Conservation (phyloP, 1,139 yeast species). For the Nakaseomyces uthaithaninus region DNA sequence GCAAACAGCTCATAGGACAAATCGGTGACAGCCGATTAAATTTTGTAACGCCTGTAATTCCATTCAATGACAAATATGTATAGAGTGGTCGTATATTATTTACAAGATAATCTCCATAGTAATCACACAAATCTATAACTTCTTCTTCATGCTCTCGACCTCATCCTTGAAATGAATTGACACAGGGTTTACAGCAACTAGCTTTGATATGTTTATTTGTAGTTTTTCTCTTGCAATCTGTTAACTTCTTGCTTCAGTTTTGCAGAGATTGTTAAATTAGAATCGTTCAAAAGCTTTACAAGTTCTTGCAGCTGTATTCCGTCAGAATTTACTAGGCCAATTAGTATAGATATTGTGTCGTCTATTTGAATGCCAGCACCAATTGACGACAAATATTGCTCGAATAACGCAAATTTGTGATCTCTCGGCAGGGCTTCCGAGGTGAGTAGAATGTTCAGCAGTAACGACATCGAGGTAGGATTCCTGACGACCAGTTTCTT, state of each 20-base stretch:
- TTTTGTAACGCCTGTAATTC: background rate
- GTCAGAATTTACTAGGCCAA: background rate
- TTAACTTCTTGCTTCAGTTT: background rate
- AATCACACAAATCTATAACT: too few relatives aligned
- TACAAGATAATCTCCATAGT: too few relatives aligned
- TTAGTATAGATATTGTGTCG: background rate
- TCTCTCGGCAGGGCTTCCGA: constrained; percentile 13
- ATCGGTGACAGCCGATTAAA: too few relatives aligned
- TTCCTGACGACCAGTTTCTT: constrained; percentile 18
- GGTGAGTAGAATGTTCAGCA: constrained; percentile 23
- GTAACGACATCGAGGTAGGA: constrained; percentile 17
- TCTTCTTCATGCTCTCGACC: too few relatives aligned
- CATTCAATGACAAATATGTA: background rate
- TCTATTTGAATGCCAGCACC: constrained; percentile 1
- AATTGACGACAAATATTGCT: background rate
- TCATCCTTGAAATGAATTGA: too few relatives aligned
- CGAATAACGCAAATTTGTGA: constrained; percentile 12
- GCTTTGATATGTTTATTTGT: too few relatives aligned
- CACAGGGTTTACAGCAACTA: too few relatives aligned
- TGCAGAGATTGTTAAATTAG: background rate
- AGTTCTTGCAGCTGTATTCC: background rate
- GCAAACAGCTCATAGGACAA: too few relatives aligned
- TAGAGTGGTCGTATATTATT: too few relatives aligned
- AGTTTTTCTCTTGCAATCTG: background rate
- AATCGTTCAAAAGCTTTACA: background rate